Percentiles rank a stretch among this genome's conserved stretches.
These are phyloP conservation scores for Citeromyces hawaiiensis DNA, from an alignment of 1,139 yeast genomes.

Conservation along the genomic window DNA sequence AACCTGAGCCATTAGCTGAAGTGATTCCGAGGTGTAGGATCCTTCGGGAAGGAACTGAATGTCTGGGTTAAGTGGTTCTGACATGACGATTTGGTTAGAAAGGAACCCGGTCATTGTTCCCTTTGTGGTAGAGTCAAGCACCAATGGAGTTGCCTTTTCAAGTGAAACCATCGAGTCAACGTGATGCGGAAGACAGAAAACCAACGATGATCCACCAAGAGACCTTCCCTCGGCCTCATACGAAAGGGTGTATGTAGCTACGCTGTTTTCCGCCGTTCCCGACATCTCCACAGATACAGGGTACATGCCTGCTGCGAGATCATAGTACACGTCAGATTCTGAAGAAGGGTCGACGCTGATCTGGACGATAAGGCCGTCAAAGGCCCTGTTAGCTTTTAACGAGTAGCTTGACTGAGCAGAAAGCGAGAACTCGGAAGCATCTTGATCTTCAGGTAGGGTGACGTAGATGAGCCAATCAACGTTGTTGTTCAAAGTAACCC, in stretches of 20 bases:
- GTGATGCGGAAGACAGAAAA: constrained; percentile 69
- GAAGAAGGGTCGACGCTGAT: constrained; percentile 37
- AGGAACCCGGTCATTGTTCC: constrained; percentile 54
- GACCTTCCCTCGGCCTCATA: constrained; percentile 44
- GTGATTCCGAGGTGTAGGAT: constrained; percentile 35
- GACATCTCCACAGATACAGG: constrained; percentile 21
- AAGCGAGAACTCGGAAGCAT: constrained; percentile 21
- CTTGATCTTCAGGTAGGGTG: constrained; percentile 27
- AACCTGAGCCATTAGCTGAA: constrained; percentile 33
- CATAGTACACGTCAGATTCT: constrained; percentile 23
- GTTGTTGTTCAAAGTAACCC: constrained; percentile 35
- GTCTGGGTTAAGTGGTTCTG: constrained; percentile 33
- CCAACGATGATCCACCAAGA: constrained; percentile 32
- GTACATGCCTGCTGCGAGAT: constrained; percentile 52
- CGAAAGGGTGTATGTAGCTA: constrained; percentile 35
- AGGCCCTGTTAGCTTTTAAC: constrained; percentile 27
- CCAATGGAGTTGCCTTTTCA: constrained; percentile 22
- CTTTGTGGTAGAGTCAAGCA: constrained; percentile 46
- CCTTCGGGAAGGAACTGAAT: constrained; percentile 55
- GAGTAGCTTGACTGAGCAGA: constrained; percentile 21
- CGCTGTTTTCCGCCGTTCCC: constrained; percentile 11
- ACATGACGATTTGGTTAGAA: constrained; percentile 32
- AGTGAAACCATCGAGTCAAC: constrained; percentile 26
- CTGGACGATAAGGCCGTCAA: constrained; percentile 48
- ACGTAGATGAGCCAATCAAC: constrained; percentile 50